Base-by-base conservation (phyloP, 306 rosid species). In the Dalbergia oliveri region DNA sequence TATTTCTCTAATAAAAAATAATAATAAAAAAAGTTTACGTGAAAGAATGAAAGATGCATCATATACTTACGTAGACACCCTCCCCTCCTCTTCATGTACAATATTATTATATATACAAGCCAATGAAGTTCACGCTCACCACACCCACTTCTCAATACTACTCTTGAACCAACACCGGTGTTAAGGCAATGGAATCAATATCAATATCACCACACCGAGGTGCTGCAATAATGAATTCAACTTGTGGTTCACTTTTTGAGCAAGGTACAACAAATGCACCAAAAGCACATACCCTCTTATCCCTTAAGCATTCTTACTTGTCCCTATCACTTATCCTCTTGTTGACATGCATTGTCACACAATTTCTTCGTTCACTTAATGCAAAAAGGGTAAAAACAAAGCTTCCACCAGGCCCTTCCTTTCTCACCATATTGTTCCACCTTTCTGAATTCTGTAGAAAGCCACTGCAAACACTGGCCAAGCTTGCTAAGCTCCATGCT, bases 381-480 rank as follows among this genome's bases (percentile, higher is more conserved):
- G 31, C 31, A 5, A 54, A 54, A 16, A n/a, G 6, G 4, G 7
- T 18, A 16, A 54, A 54, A n/a, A 6, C n/a, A 54, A n/a, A 54
- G 23, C 59, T 53, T n/a, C 59, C 87, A 44, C 88, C 91, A 0
- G 87, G 91, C 2, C 89, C 87, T 1, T 72, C 63, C 51, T 79
- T 72, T 41, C 44, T 66, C 16, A 39, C 71, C 21, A 15, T 21
- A 8, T 5, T 60, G 1, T 4, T 8, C 8, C 12, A 10, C 23
- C n/a, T 66, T 11, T 6, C 6, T 11, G 54, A 41, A 5, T 5
- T 66, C 2, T 5, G 15, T 3, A 18, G 5, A 2, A 66, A 18
- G n/a, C 72, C 72, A 5, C 56, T 16, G 5, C 72, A 41, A 11
- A 39, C 56, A 5, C 4, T 66, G 72, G 72, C 72, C 16, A 43